A percentile compares a stretch with the other conserved stretches of the same genome.
Conservation (phyloP, 495 filamentous ascomycete genomes). For the Lasiosphaeriaceae sp. region DNA sequence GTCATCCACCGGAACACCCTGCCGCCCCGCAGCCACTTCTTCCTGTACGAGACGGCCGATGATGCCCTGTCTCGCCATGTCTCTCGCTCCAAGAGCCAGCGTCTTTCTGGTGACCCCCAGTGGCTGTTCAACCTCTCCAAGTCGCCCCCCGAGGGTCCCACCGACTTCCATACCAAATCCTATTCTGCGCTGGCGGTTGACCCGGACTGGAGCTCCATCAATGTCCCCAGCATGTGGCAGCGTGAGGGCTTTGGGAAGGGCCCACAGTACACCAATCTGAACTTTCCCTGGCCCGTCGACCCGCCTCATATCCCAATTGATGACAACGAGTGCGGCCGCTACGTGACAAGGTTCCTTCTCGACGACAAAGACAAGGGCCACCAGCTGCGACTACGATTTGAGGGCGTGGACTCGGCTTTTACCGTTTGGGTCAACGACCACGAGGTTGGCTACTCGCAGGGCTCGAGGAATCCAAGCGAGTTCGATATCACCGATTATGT, state of each 20-base stretch:
- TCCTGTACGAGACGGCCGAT: conserved; percentile 38
- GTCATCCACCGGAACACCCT: conserved; percentile 62
- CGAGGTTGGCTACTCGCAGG: conserved; percentile 64
- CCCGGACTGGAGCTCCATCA: conserved; percentile 51
- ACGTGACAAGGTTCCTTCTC: conserved; percentile 49
- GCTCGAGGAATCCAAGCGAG: conserved; percentile 62
- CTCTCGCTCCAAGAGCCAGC: conserved; percentile 32
- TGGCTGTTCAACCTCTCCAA: conserved; percentile 56
- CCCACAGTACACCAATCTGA: conserved; percentile 63
- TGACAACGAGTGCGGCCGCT: conserved; percentile 63
- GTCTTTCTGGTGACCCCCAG: conserved; percentile 46
- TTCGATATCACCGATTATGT: conserved; percentile 59
- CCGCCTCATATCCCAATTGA: conserved; percentile 59
- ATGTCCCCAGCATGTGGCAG: conserved; percentile 70
- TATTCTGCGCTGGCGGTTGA: conserved; percentile 17
- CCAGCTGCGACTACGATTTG: conserved; percentile 57
- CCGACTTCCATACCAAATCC: conserved; percentile 35
- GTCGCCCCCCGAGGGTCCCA: conserved; percentile 46
- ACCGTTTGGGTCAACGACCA: conserved; percentile 63
- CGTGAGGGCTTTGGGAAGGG: conserved; percentile 59
- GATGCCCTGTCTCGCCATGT: conserved; percentile 33
- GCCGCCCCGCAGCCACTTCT: conserved; percentile 58
- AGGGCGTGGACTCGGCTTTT: conserved; percentile 68
- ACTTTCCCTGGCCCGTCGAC: conserved; percentile 59
- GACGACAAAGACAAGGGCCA: conserved; percentile 32